Conservation (phyloP, 2,329 filamentous ascomycete genomes). For the Tolypocladium tropicale region DNA sequence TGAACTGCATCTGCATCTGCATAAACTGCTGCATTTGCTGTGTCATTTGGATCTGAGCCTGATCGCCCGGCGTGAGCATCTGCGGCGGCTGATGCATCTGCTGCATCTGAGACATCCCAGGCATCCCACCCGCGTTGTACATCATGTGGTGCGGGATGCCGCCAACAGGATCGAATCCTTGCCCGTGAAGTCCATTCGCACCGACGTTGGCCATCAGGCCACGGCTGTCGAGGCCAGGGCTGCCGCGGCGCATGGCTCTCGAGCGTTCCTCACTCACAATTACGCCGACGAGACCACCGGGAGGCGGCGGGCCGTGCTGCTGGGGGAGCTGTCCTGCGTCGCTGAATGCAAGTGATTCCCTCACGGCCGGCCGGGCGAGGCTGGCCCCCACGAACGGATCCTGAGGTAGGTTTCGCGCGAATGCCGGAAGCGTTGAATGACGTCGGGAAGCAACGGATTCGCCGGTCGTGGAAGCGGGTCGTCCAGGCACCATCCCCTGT, state of each 20-base stretch:
- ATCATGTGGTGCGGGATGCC: constrained; percentile 36
- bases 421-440: constrained; percentile 56
- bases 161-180: constrained; percentile 35
- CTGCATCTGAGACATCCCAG: constrained; percentile 16
- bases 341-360: constrained; percentile 65
- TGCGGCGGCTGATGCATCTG: constrained; percentile 28
- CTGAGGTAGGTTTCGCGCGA: constrained; percentile 70
- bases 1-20: constrained; percentile 92
- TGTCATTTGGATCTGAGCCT: constrained; percentile 69
- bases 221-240: constrained; percentile 52
- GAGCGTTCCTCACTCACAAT: constrained; percentile 79
- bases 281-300: constrained; percentile 75
- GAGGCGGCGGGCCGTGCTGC: constrained; percentile 35
- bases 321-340: constrained; percentile 37
- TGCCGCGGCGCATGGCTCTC: constrained; percentile 67
- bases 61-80: constrained; percentile 50
- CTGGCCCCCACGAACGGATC: constrained; percentile 79
- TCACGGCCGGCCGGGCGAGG: constrained; percentile 58
- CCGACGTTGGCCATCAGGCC: constrained; percentile 25
- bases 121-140: constrained; percentile 19
- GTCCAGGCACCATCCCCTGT: constrained; percentile 31
- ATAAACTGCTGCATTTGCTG: constrained; percentile 82
- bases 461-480: constrained; percentile 47
- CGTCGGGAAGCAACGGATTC: constrained; percentile 29
- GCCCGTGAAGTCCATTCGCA: constrained; percentile 25